Conservation (phyloP, 768 basidiomycete species). For the Panellus pusillus region DNA sequence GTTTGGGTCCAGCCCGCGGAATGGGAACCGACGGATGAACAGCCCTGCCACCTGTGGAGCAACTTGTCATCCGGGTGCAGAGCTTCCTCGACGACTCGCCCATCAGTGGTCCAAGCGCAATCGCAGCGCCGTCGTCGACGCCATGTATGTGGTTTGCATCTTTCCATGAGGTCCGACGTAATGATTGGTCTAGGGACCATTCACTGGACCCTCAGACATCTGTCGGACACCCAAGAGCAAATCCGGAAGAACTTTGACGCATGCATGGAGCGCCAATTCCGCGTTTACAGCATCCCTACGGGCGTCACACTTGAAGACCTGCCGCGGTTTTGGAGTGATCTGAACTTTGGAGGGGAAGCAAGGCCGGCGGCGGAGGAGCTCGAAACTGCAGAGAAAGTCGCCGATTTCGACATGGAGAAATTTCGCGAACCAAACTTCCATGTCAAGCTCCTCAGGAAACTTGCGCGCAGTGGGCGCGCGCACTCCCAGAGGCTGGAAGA, state of each 20-base stretch:
- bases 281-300: constrained; percentile 48
- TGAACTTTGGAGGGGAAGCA: constrained; percentile 41
- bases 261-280: constrained; percentile 44
- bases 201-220: constrained; percentile 54
- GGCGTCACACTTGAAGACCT: constrained; percentile 47
- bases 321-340: constrained; percentile 42
- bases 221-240: constrained; percentile 30
- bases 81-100: constrained; percentile 44
- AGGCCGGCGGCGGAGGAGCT: background rate
- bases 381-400: background rate
- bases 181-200: constrained; percentile 51
- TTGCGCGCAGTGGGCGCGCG: constrained; percentile 17
- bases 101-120: constrained; percentile 38
- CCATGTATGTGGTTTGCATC: constrained; percentile 29
- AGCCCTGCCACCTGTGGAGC: constrained; percentile 46
- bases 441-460: constrained; percentile 4
- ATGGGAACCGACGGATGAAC: constrained; percentile 39
- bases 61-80: constrained; percentile 51
- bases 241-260: constrained; percentile 37
- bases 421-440: constrained; percentile 11
- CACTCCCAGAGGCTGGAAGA: constrained; percentile 8
- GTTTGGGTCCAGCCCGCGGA: constrained; percentile 68
- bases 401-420: constrained; percentile 12
- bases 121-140: constrained; percentile 22
- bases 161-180: background rate